phyloP scores from a whole-genome alignment of 129 eudicot genomes.

The Kitagawia praeruptora region DNA sequence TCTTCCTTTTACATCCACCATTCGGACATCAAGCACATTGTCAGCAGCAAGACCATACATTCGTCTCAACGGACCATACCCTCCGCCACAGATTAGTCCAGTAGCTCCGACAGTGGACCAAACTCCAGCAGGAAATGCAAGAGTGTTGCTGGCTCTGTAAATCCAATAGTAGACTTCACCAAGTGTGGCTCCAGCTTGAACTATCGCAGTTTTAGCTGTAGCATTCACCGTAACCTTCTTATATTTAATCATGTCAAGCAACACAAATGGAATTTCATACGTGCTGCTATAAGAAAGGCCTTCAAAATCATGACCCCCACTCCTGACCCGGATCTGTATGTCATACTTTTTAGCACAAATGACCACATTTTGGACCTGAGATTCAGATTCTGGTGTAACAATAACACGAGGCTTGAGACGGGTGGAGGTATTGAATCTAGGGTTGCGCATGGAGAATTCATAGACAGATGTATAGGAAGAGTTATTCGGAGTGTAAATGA shows the following conservation, averaged over 20 bases:
- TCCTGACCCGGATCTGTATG: neutral
- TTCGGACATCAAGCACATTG: constrained; percentile 7
- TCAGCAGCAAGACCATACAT: constrained; percentile 6
- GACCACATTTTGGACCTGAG: neutral
- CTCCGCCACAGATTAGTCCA: constrained; percentile 1
- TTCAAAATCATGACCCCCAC: neutral
- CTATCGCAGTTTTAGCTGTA: neutral
- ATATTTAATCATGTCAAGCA: neutral
- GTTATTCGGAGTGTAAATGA: constrained; percentile 1
- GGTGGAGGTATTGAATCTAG: neutral
- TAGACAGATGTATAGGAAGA: neutral
- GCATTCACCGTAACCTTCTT: neutral
- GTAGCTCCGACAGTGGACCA: constrained; percentile 7
- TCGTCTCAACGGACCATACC: constrained; percentile 5
- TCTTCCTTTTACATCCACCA: neutral
- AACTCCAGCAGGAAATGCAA: constrained; percentile 7
- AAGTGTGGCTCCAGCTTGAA: constrained; percentile 6
- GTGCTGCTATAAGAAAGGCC: constrained; percentile 7
- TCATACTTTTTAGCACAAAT: neutral
- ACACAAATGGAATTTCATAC: neutral
- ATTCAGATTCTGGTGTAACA: neutral
- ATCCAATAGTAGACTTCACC: constrained; percentile 11
- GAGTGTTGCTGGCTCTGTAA: neutral
- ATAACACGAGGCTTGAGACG: neutral
- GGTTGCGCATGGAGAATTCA: neutral